Percentiles rank a stretch among this genome's conserved stretches.
These are phyloP conservation scores for Cichorium intybus DNA, from an alignment of 140 eudicot genomes.

Conservation along the genomic window DNA sequence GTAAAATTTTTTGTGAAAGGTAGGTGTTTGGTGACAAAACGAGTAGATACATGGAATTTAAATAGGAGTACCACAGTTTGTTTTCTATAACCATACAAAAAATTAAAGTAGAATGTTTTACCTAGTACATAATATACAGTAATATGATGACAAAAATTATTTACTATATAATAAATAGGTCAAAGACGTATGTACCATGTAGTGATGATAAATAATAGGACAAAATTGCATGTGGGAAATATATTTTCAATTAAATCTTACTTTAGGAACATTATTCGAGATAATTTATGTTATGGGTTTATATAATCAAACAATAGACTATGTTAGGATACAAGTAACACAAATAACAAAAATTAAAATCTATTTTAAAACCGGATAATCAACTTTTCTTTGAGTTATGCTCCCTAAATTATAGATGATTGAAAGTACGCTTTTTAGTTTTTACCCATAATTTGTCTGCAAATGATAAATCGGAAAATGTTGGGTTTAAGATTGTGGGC, in stretches of 20 bases:
- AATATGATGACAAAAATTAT: background rate
- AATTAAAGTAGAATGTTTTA: too few relatives aligned
- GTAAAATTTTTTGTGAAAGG: background rate
- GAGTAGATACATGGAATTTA: slow-evolving; percentile 4
- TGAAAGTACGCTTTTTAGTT: too few relatives aligned
- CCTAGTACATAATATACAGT: background rate
- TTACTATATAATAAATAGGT: background rate
- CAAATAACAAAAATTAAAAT: background rate
- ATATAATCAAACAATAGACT: background rate
- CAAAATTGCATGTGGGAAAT: background rate
- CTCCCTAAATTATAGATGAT: too few relatives aligned
- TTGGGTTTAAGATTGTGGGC: too few relatives aligned
- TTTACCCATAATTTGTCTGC: too few relatives aligned
- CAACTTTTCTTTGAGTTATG: too few relatives aligned
- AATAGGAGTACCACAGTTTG: background rate
- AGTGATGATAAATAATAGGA: background rate
- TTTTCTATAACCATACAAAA: too few relatives aligned
- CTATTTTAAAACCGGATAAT: too few relatives aligned
- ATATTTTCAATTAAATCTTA: background rate
- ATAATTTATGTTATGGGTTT: background rate
- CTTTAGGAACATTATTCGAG: background rate
- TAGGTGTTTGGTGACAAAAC: background rate
- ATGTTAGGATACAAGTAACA: background rate
- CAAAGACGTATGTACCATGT: background rate
- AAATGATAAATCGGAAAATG: too few relatives aligned